Evolutionary conservation across 345 rosid genomes (phyloP), one percentile per base, ranked within the genome.

Genomic region (Populus nigra): DNA sequence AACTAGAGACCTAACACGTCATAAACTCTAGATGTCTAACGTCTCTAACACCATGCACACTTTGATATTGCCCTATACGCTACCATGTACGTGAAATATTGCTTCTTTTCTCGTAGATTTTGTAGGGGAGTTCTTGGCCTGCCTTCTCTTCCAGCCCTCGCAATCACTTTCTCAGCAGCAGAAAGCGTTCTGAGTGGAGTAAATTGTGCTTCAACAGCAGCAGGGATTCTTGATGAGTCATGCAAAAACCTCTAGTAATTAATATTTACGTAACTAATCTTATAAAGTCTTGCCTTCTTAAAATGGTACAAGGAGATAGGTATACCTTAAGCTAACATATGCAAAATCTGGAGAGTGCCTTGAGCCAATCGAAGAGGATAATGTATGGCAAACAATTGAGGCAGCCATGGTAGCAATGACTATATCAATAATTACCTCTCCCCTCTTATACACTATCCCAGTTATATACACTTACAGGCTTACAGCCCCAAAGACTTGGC

Each of bases 151-250:
- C 78, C 73, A n/a, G 62, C 73, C 36, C 67, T 22, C 12, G 61
- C 65, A 67, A 17, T 10, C 15, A 76, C 72, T 45, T 25, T 50
- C 57, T 43, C 70, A n/a, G 5, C 66, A 15, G 65, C 65, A 68
- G 38, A 15, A 49, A 31, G n/a, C 73, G 67, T 76, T 47, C 38
- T 36, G 25, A 38, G 4, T 1, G 68, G 68, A 73, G 71, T 75
- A 18, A 75, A 75, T 66, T 75, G 43, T 66, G 71, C 63, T 47
- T 76, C 78, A 35, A 73, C 78, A 10, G 78, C 78, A 2, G 78
- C 73, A 49, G 78, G 78, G 18, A 76, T 76, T 68, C 78, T 76
- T 35, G 78, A 76, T 3, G 78, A 76, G 31, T 4, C 65, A 2
- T 72, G 72, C 17, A 76, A 47, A 67, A 47, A 66, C 5, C 36